Percentiles rank a stretch among this genome's conserved stretches.
These are phyloP conservation scores for Psilocybe tampanensis DNA, from an alignment of 768 basidiomycete species.

Conservation along the genomic window DNA sequence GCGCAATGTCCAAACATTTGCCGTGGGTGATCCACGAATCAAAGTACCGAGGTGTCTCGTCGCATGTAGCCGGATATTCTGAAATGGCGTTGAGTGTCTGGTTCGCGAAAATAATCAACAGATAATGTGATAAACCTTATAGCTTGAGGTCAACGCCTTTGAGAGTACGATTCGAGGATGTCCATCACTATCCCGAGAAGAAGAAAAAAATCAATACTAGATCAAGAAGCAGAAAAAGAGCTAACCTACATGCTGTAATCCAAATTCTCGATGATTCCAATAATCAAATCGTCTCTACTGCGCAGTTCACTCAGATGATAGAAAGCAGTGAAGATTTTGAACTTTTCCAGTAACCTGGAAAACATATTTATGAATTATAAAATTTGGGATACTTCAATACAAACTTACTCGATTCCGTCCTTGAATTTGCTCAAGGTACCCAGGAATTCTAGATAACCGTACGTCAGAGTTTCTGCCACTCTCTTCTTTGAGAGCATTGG, in stretches of 20 bases:
- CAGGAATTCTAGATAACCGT: conserved; percentile 95
- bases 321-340: conserved; percentile 92
- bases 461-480: conserved; percentile 80
- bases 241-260: conserved; percentile 83
- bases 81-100: background rate
- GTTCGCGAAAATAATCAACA: background rate
- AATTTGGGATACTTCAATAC: background rate
- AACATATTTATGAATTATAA: background rate
- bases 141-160: conserved; percentile 93
- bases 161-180: conserved; percentile 92
- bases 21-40: conserved; percentile 63
- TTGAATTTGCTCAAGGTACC: conserved; percentile 86
- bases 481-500: conserved; percentile 85
- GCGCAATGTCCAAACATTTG: conserved; percentile 87
- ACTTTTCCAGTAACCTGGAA: conserved; percentile 84
- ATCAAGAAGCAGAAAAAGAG: background rate
- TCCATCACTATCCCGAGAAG: conserved; percentile 74
- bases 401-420: conserved; percentile 85
- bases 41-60: conserved; percentile 86
- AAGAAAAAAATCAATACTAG: conserved; percentile 12
- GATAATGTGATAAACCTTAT: conserved; percentile 55
- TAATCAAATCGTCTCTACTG: conserved; percentile 90
- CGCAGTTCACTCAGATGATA: conserved; percentile 93
- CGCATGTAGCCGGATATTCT: conserved; percentile 89
- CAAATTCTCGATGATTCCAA: conserved; percentile 86